phyloP scores from a whole-genome alignment of 192 early-diverging fungal genomes.

The Rhizophagus clarus region DNA sequence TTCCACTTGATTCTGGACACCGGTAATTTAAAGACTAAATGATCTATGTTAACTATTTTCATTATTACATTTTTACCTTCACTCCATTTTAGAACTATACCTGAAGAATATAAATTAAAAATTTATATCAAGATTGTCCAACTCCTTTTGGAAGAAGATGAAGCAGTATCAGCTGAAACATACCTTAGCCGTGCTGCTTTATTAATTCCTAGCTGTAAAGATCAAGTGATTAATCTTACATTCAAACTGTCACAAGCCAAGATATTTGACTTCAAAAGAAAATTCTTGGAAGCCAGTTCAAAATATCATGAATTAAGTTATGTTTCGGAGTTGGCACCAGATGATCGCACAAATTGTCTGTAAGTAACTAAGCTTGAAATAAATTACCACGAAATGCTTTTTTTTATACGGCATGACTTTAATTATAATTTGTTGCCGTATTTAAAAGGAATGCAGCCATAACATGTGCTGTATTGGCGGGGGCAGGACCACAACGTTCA shows the following conservation, averaged over 20 bases:
- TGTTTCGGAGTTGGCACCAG: slow-evolving; percentile 58
- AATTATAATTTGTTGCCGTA: not conserved
- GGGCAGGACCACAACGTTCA: slow-evolving; percentile 87
- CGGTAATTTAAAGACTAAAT: slow-evolving; percentile 40
- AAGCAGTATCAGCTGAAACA: slow-evolving; percentile 75
- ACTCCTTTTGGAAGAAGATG: slow-evolving; percentile 84
- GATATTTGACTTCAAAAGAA: slow-evolving; percentile 81
- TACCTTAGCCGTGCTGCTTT: slow-evolving; percentile 84
- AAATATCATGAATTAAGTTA: slow-evolving; percentile 88
- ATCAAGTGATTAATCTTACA: slow-evolving; percentile 56
- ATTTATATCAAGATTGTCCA: slow-evolving; percentile 88
- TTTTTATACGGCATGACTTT: not conserved
- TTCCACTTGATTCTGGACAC: slow-evolving; percentile 90
- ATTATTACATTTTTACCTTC: not conserved
- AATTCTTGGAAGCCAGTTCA: slow-evolving; percentile 82
- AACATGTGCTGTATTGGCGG: slow-evolving; percentile 85
- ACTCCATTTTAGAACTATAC: slow-evolving; percentile 44
- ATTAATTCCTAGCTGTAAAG: slow-evolving; percentile 57
- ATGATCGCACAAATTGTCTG: slow-evolving; percentile 60
- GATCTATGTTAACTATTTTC: not conserved
- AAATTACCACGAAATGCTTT: too few species aligned
- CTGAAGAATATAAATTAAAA: slow-evolving; percentile 69
- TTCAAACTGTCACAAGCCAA: slow-evolving; percentile 85
- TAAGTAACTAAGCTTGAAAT: slow-evolving; percentile 37
- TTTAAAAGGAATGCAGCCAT: slow-evolving; percentile 72